Evolutionary conservation across 352 stramenopile genomes (phyloP).

Genomic region (Pythium utonaiense): DNA sequence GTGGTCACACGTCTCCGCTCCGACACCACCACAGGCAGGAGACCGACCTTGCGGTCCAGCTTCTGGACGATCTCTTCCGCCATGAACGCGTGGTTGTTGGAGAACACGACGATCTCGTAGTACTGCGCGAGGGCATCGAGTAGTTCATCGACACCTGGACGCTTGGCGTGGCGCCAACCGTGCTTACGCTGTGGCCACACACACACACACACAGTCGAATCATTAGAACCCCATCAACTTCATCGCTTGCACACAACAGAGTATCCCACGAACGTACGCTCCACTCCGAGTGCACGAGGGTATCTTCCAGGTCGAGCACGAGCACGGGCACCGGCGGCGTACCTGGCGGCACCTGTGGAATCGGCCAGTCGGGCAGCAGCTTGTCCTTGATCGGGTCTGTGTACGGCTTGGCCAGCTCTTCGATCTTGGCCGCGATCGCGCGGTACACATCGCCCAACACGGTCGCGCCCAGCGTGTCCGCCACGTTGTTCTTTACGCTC

Average conservation of each 20-base stretch:
- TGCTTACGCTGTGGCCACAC: conserved; percentile 61
- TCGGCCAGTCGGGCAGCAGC: conserved; percentile 83
- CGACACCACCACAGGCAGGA: background rate
- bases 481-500: conserved; percentile 38
- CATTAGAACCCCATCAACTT: background rate
- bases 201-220: background rate
- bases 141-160: conserved; percentile 83
- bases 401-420: conserved; percentile 69
- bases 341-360: conserved; percentile 69
- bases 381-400: conserved; percentile 80
- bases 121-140: conserved; percentile 81
- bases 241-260: too few relatives aligned
- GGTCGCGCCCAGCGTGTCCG: conserved; percentile 46
- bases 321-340: conserved; percentile 79
- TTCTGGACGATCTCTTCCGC: conserved; percentile 78
- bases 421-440: conserved; percentile 53
- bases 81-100: conserved; percentile 73
- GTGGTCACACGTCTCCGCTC: too few relatives aligned
- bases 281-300: conserved; percentile 86
- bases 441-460: conserved; percentile 65
- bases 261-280: conserved; percentile 46
- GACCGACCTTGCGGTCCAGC: conserved; percentile 66
- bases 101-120: conserved; percentile 89
- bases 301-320: conserved; percentile 85
- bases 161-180: conserved; percentile 85